Evolutionary conservation across 1,284 basidiomycete species (phyloP).

Genomic region (Sporisorium exsertum): DNA sequence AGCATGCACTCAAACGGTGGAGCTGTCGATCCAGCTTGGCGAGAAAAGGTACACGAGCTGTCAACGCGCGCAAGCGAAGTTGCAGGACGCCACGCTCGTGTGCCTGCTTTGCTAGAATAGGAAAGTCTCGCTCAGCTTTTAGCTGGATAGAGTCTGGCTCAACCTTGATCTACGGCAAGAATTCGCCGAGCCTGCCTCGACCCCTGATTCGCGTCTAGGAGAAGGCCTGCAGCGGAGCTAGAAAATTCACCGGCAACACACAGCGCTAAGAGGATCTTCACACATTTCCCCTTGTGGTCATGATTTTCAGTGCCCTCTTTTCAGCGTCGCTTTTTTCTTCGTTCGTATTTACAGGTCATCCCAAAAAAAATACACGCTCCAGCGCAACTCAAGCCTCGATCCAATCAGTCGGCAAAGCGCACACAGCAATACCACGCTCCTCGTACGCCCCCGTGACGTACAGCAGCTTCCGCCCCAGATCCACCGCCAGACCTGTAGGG

Average conservation of each 20-base stretch:
- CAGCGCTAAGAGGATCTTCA: slow-evolving; percentile 28
- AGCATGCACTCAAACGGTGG: no score
- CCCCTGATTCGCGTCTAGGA: slow-evolving; percentile 42
- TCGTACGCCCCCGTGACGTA: slow-evolving; percentile 55
- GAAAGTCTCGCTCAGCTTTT: not conserved
- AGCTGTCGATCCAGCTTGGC: not conserved
- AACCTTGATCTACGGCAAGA: slow-evolving; percentile 6
- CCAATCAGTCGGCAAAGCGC: slow-evolving; percentile 42
- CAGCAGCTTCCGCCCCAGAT: slow-evolving; percentile 36
- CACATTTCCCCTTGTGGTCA: slow-evolving; percentile 2
- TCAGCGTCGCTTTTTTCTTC: not conserved
- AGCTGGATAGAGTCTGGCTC: slow-evolving; percentile 11
- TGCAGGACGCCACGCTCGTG: not conserved
- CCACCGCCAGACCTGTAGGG: slow-evolving; percentile 53
- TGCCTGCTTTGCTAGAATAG: slow-evolving; percentile 27
- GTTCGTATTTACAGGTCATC: no score
- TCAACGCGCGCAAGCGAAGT: slow-evolving; percentile 31
- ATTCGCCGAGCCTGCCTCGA: not conserved
- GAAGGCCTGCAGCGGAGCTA: slow-evolving; percentile 14
- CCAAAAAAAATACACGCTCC: not conserved
- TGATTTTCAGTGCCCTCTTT: slow-evolving; percentile 14
- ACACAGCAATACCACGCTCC: slow-evolving; percentile 52
- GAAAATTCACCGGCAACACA: slow-evolving; percentile 21
- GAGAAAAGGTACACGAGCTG: slow-evolving; percentile 13
- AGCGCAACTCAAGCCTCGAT: slow-evolving; percentile 23